phyloP scores from a whole-genome alignment of 1,139 yeast genomes.

The Hyphopichia buzzinii region DNA sequence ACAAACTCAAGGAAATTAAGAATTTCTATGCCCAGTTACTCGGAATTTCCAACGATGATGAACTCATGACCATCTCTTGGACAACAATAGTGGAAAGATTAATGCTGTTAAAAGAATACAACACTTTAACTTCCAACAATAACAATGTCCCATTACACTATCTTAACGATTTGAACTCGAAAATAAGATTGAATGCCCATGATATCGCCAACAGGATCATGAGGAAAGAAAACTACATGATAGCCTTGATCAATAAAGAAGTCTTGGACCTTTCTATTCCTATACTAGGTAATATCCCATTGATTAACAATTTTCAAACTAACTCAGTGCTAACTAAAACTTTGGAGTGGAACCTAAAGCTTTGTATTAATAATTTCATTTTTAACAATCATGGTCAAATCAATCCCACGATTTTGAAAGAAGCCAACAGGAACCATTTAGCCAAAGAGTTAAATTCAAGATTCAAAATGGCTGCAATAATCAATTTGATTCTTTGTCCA shows the following conservation, averaged over 20 bases:
- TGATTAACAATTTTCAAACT: slow-evolving; percentile 25
- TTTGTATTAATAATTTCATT: slow-evolving; percentile 83
- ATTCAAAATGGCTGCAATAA: slow-evolving; percentile 81
- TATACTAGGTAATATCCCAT: slow-evolving; percentile 16
- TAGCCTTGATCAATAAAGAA: slow-evolving; percentile 82
- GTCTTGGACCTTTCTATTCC: slow-evolving; percentile 58
- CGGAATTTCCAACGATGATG: slow-evolving; percentile 66
- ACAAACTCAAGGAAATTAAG: slow-evolving; percentile 58
- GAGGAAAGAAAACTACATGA: slow-evolving; percentile 91
- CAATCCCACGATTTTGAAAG: slow-evolving; percentile 70
- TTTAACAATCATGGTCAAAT: slow-evolving; percentile 85
- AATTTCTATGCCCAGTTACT: slow-evolving; percentile 67
- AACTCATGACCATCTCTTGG: slow-evolving; percentile 93
- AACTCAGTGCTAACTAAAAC: slow-evolving; percentile 69
- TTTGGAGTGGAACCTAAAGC: slow-evolving; percentile 88
- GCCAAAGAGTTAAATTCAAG: slow-evolving; percentile 72
- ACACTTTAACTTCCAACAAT: slow-evolving; percentile 60
- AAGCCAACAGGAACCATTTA: slow-evolving; percentile 63
- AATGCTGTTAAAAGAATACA: slow-evolving; percentile 73
- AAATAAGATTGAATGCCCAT: slow-evolving; percentile 81
- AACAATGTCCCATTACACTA: slow-evolving; percentile 25
- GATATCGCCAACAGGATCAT: slow-evolving; percentile 93
- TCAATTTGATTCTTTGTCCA: slow-evolving; percentile 82
- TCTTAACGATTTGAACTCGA: slow-evolving; percentile 60
- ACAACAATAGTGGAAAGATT: slow-evolving; percentile 78